Percentiles rank a stretch among this genome's conserved stretches.
Evolutionary conservation across 495 filamentous ascomycete species (phyloP).

Genomic region (Penicillium coffeae): DNA sequence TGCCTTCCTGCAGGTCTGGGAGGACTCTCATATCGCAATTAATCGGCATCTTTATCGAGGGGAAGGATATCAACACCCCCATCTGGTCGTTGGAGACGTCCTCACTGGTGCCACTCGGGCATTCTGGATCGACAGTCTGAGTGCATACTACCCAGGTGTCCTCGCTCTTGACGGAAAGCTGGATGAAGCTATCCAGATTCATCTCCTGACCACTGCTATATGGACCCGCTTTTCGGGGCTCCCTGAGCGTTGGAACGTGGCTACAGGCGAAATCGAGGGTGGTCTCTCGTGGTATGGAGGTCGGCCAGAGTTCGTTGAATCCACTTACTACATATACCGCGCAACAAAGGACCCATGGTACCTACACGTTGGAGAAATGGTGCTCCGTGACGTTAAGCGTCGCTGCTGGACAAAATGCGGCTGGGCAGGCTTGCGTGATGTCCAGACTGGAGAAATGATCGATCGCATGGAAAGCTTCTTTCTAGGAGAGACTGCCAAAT

Average conservation of each 20-base stretch:
- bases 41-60: constrained; percentile 76
- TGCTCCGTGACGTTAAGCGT: constrained; percentile 77
- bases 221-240: constrained; percentile 92
- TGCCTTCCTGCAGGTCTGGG: constrained; percentile 79
- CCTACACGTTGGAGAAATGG: constrained; percentile 93
- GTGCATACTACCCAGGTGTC: constrained; percentile 92
- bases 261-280: constrained; percentile 77
- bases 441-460: constrained; percentile 78
- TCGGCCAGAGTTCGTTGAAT: constrained; percentile 93
- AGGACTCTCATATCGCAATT: constrained; percentile 77
- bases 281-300: constrained; percentile 93
- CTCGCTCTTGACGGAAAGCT: constrained; percentile 80
- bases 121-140: constrained; percentile 93
- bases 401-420: constrained; percentile 93
- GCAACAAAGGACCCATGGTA: constrained; percentile 97
- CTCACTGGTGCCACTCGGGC: constrained; percentile 76
- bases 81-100: constrained; percentile 86
- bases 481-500: constrained; percentile 92
- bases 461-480: constrained; percentile 99
- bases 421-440: constrained; percentile 94
- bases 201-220: constrained; percentile 83
- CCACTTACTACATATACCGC: constrained; percentile 86
- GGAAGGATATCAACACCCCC: constrained; percentile 71
- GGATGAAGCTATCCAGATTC: constrained; percentile 84
- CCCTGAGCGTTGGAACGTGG: constrained; percentile 89